Evolutionary conservation across 2,329 filamentous ascomycete species (phyloP).

Genomic region (Fusarium begoniae): DNA sequence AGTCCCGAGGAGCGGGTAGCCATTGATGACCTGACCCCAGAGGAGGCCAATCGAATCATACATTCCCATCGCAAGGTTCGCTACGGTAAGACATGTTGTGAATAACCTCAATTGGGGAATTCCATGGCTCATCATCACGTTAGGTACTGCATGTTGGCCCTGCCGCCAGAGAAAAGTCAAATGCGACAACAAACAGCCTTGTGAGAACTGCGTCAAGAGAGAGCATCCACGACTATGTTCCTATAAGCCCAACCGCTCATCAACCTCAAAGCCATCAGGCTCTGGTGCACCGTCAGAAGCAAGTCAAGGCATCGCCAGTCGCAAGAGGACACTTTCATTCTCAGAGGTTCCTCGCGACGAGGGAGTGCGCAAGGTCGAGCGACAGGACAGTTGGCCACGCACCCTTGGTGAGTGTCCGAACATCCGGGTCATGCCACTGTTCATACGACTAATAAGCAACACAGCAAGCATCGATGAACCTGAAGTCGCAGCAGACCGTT

Average conservation of each 20-base stretch:
- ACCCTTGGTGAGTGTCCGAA: constrained; percentile 49
- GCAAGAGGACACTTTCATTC: constrained; percentile 49
- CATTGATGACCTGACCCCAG: constrained; percentile 68
- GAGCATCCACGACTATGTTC: constrained; percentile 72
- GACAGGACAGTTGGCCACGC: constrained; percentile 55
- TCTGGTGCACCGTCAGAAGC: constrained; percentile 41
- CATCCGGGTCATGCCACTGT: constrained; percentile 18
- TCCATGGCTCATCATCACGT: constrained; percentile 22
- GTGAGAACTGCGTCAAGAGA: constrained; percentile 73
- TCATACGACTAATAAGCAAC: constrained; percentile 29
- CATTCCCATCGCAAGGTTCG: constrained; percentile 75
- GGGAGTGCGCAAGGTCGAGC: constrained; percentile 45
- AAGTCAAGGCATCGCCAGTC: constrained; percentile 30
- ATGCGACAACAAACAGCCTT: constrained; percentile 74
- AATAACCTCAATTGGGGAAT: constrained; percentile 26
- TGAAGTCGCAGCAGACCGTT: constrained; percentile 66
- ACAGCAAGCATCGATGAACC: constrained; percentile 60
- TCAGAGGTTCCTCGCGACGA: constrained; percentile 45
- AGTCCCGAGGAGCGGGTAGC: constrained; percentile 56
- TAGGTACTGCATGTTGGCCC: constrained; percentile 73
- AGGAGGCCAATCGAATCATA: constrained; percentile 74
- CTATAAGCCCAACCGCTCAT: constrained; percentile 69
- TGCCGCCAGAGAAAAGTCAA: constrained; percentile 75
- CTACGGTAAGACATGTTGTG: constrained; percentile 62
- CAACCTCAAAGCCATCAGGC: constrained; percentile 49